Conservation (phyloP, 148 eudicot species). For the Vaccinium vitisidaea region DNA sequence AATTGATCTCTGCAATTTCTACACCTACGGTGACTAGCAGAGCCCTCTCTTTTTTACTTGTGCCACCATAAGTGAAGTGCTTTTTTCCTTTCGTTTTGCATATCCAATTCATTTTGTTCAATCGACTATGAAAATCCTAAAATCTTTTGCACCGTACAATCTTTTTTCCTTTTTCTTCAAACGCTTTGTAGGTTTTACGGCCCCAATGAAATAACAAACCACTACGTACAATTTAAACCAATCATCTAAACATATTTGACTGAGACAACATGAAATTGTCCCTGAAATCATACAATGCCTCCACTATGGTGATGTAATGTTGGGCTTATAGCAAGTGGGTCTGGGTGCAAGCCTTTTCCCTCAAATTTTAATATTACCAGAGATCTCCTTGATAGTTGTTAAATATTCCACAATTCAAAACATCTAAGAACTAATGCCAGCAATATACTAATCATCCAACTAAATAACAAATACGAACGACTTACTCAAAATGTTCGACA, state of each 20-base stretch:
- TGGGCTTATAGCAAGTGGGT: not conserved
- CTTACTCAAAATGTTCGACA: conserved; percentile 22
- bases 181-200: not conserved
- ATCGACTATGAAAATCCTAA: not conserved
- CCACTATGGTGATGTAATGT: not conserved
- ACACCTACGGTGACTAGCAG: not conserved
- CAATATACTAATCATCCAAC: conserved; percentile 1
- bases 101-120: not conserved
- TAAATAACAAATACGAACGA: not conserved
- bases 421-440: not conserved
- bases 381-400: not conserved
- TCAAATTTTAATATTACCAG: not conserved
- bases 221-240: not conserved
- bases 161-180: not conserved
- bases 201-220: not conserved
- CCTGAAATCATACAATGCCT: not conserved
- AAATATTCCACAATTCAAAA: not conserved
- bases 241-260: not conserved
- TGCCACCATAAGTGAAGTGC: not conserved
- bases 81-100: not conserved
- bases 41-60: not conserved
- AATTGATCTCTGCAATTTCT: not conserved
- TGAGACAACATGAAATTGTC: not conserved
- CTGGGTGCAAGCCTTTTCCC: not conserved
- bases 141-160: not conserved